Percentiles rank a stretch among this genome's conserved stretches.
Evolutionary conservation across 2,329 filamentous ascomycete species (phyloP).

Genomic region (Chaetomiaceae sp.): DNA sequence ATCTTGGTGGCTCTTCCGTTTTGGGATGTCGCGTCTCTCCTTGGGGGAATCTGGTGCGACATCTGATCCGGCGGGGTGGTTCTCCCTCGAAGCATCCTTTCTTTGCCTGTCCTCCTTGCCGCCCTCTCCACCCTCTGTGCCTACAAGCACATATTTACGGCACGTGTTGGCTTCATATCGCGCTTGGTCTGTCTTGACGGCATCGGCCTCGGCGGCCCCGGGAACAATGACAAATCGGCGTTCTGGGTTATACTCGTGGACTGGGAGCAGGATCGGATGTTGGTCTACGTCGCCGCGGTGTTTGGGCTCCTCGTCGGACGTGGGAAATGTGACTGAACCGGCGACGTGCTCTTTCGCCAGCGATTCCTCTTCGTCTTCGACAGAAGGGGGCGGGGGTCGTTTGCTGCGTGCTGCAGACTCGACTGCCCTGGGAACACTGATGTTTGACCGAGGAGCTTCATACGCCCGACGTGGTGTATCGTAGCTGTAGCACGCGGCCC

Average conservation of each 20-base stretch:
- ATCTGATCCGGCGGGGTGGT: slow-evolving; percentile 29
- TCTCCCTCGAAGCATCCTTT: slow-evolving; percentile 6
- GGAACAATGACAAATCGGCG: slow-evolving; percentile 59
- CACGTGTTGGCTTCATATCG: slow-evolving; percentile 41
- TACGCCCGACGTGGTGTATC: slow-evolving; percentile 14
- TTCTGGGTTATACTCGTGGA: slow-evolving; percentile 56
- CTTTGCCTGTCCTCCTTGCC: slow-evolving; percentile 25
- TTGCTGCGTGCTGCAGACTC: slow-evolving; percentile 9
- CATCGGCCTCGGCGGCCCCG: slow-evolving; percentile 26
- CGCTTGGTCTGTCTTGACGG: slow-evolving; percentile 15
- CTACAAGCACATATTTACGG: slow-evolving; percentile 35
- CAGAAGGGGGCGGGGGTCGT: slow-evolving; percentile 56
- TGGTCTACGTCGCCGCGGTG: slow-evolving; percentile 64
- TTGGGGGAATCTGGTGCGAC: slow-evolving; percentile 20
- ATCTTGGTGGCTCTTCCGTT: slow-evolving; percentile 36
- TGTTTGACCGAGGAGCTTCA: slow-evolving; percentile 13
- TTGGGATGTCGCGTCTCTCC: slow-evolving; percentile 29
- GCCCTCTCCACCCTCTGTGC: slow-evolving; percentile 2
- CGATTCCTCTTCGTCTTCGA: slow-evolving; percentile 64
- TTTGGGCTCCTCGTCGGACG: slow-evolving; percentile 50
- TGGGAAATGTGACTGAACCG: slow-evolving; percentile 31
- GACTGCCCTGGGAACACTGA: slow-evolving; percentile 11
- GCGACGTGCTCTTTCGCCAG: slow-evolving; percentile 57
- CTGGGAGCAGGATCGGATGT: slow-evolving; percentile 60
- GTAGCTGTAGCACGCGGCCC: slow-evolving; percentile 6